Evolutionary conservation across 805 yeast species (phyloP), one percentile per base, ranked within the genome.

Genomic region (Maudiozyma barnettii): DNA sequence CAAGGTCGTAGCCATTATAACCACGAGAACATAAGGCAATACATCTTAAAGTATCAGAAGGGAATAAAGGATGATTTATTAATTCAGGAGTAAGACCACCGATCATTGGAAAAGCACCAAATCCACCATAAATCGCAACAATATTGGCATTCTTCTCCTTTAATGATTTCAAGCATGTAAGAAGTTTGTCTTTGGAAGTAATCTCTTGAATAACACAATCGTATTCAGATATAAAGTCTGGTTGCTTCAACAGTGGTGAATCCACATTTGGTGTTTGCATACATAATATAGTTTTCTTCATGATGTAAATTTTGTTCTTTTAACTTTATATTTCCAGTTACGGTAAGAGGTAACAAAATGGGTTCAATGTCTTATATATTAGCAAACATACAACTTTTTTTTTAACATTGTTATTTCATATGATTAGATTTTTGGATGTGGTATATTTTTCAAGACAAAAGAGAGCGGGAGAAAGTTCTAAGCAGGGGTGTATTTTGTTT

Each of bases 1-100:
- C 63, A 0, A 71, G 64, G 55, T 79, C 79, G 49, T 73, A 71
- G 16, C 69, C 69, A 50, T 79, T 82, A 54, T 66, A 68, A 0
- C 86, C 86, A 14, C 81, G 81, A 3, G 83, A 74, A 49, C 82
- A 76, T 35, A 74, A 65, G 2, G 78, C 67, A 20, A 79, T 66
- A 13, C 78, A 68, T 51, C 74, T 73, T 49, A 81, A 60, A 3
- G 63, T 50, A n/a, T 49, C 40, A 1, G 54, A 35, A 0, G 84
- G 82, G n/a, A 73, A 70, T 12, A 45, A 37, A 14, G 47, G 47
- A 20, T 63, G 57, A 1, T 65, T 70, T 30, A 77, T 57, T 5
- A 79, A 46, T 4, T 70, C 73, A 26, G 59, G 58, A 1, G 68
- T 65, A 50, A 78, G 69, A 0, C 83, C 82, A 0, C 82, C 82